Evolutionary conservation across 257 asterid species (phyloP).

Genomic region (Solanum piurae): DNA sequence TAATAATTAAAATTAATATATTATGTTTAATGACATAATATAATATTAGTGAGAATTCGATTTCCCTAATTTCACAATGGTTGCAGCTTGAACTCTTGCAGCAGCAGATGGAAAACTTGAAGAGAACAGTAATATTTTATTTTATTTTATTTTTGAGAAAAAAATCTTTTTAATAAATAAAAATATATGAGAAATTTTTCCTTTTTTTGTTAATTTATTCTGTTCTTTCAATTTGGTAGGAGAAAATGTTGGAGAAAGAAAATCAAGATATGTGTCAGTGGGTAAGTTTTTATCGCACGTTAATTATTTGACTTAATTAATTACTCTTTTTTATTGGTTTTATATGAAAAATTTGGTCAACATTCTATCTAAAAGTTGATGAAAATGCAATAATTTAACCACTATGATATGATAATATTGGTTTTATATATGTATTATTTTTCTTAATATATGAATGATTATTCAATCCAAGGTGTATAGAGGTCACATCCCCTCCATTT

Average conservation of each 20-base stretch:
- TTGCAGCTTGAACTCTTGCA: slow-evolving; percentile 63
- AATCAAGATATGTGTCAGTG: slow-evolving; percentile 71
- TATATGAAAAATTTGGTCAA: not conserved
- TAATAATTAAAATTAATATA: not conserved
- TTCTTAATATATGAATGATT: not conserved
- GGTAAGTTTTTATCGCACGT: slow-evolving; percentile 23
- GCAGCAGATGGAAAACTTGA: slow-evolving; percentile 69
- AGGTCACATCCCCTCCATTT: not conserved
- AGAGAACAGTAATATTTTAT: slow-evolving; percentile 44
- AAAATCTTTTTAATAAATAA: not conserved
- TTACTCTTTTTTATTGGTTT: not conserved
- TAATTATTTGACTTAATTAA: not conserved
- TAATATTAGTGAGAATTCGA: not conserved
- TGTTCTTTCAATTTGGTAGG: slow-evolving; percentile 19
- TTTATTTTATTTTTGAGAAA: not conserved
- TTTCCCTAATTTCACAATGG: not conserved
- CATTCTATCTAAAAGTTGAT: not conserved
- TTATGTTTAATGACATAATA: not conserved
- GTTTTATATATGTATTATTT: not conserved
- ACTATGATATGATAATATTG: too few relatives aligned
- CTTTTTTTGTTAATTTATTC: not conserved
- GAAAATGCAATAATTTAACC: not conserved
- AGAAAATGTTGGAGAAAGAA: slow-evolving; percentile 56
- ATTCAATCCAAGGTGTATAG: not conserved
- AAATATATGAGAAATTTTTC: not conserved